phyloP scores from a whole-genome alignment of 179 eudicot genomes.

The Amaranthus tricolor region DNA sequence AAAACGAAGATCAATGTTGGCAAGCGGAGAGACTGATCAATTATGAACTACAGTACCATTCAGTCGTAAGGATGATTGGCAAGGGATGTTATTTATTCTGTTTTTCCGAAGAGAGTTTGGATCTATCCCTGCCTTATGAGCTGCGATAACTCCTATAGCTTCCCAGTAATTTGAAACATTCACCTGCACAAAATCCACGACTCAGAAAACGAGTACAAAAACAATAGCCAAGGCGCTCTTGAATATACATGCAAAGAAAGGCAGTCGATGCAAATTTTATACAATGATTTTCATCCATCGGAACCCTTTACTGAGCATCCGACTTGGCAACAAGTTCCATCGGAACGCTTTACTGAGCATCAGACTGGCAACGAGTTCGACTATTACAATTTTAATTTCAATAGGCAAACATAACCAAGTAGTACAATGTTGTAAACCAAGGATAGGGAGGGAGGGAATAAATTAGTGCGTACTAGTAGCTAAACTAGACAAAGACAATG shows the following conservation, averaged over 20 bases:
- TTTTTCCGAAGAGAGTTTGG: constrained; percentile 70
- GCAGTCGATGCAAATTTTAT: too few species aligned
- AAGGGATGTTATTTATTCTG: constrained; percentile 47
- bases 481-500: not conserved
- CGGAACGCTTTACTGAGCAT: too few species aligned
- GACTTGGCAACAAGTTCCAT: not conserved
- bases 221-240: not conserved
- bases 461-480: not conserved
- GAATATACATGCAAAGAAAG: too few species aligned
- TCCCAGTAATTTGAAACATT: constrained; percentile 92
- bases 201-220: not conserved
- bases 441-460: not conserved
- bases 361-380: not conserved
- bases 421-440: not conserved
- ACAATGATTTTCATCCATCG: too few species aligned
- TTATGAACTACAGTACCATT: constrained; percentile 38
- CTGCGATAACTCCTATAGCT: constrained; percentile 87
- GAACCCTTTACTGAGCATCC: too few species aligned
- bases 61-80: constrained; percentile 28
- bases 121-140: constrained; percentile 91
- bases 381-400: not conserved
- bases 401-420: not conserved
- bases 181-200: constrained; percentile 36
- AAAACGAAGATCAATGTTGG: not conserved
- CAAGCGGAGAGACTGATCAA: constrained; percentile 20